Percentiles rank a stretch among this genome's conserved stretches.
Conservation (phyloP, 352 stramenopile species). For the Phytophthora pini region DNA sequence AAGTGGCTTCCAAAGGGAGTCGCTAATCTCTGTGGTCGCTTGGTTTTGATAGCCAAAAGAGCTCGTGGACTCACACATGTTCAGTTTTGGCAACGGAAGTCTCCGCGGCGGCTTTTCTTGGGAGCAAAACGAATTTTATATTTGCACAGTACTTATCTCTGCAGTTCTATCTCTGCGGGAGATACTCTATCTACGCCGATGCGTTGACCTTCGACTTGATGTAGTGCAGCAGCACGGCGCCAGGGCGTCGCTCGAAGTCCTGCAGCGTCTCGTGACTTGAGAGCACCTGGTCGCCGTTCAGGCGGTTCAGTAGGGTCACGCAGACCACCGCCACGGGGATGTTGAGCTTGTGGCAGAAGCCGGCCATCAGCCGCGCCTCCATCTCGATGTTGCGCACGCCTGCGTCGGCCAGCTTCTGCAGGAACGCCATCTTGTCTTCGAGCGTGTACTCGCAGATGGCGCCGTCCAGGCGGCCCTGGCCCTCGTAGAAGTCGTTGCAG, state of each 20-base stretch:
- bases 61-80: background rate
- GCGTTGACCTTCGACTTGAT: conserved; percentile 68
- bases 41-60: conserved; percentile 6
- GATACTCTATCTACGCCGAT: conserved; percentile 15
- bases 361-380: conserved; percentile 75
- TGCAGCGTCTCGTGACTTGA: conserved; percentile 67
- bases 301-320: conserved; percentile 79
- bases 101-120: background rate
- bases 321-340: conserved; percentile 81
- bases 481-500: conserved; percentile 89
- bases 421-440: conserved; percentile 81
- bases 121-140: conserved; percentile 20
- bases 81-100: conserved; percentile 7
- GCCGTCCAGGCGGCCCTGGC: conserved; percentile 82
- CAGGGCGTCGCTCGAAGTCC: conserved; percentile 68
- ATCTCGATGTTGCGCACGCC: conserved; percentile 90
- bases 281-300: conserved; percentile 79
- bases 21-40: background rate
- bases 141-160: conserved; percentile 13
- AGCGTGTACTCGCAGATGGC: conserved; percentile 82
- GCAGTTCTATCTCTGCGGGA: conserved; percentile 11
- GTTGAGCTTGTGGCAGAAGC: conserved; percentile 79
- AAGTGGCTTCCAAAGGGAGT: conserved; percentile 10
- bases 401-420: conserved; percentile 53
- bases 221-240: conserved; percentile 68